Conservation (phyloP, 2,329 filamentous ascomycete genomes). For the Grosmannia penicillata region DNA sequence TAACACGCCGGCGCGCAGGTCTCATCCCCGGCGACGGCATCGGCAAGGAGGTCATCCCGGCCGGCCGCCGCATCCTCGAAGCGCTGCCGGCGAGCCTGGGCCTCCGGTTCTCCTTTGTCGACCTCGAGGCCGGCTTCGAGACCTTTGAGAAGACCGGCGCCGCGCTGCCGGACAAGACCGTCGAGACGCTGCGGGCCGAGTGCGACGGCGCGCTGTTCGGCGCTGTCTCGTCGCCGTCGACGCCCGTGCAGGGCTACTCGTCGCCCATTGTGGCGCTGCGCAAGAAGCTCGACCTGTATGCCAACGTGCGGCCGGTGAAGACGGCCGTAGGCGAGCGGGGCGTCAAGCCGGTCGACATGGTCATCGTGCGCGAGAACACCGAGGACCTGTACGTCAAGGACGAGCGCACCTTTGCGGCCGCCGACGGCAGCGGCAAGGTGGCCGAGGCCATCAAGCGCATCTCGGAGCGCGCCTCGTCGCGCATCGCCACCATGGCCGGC, state of each 20-base stretch:
- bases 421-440: constrained; percentile 52
- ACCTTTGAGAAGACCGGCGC: constrained; percentile 82
- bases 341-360: constrained; percentile 72
- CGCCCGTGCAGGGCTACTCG: constrained; percentile 85
- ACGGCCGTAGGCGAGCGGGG: constrained; percentile 50
- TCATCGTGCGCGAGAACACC: constrained; percentile 97
- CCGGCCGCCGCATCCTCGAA: constrained; percentile 82
- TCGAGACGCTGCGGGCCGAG: constrained; percentile 74
- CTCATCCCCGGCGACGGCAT: constrained; percentile 98
- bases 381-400: constrained; percentile 98
- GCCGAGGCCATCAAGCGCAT: constrained; percentile 98
- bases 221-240: constrained; percentile 83
- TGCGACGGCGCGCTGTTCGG: constrained; percentile 96
- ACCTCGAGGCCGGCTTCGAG: constrained; percentile 86
- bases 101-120: constrained; percentile 85
- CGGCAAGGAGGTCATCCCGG: constrained; percentile 94
- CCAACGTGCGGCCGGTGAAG: constrained; percentile 95
- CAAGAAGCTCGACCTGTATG: constrained; percentile 89
- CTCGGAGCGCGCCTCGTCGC: constrained; percentile 64
- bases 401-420: constrained; percentile 62
- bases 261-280: constrained; percentile 92
- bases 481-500: constrained; percentile 86
- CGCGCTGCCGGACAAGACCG: constrained; percentile 80
- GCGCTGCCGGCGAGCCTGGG: constrained; percentile 81
- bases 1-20: constrained; percentile 35